Evolutionary conservation across 805 yeast genomes (phyloP), one percentile per base, ranked within the genome.

Genomic region (Clavispora phyllophila): DNA sequence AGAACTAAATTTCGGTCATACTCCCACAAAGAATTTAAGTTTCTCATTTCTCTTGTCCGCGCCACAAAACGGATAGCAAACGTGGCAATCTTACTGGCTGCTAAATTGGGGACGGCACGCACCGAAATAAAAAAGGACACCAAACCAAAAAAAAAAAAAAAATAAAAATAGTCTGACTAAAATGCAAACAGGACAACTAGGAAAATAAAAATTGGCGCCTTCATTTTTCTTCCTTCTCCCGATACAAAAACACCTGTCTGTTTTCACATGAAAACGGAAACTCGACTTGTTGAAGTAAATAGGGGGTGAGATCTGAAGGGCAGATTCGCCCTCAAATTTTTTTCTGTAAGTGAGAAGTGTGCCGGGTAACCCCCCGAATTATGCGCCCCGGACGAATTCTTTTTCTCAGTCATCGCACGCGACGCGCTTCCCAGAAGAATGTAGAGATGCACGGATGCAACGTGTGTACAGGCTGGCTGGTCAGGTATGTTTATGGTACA

Each of bases 51-150:
- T 5, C 33, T 4, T 4, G 13, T 29, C 20, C 33, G 20, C 33
- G 20, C 20, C 33, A 9, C 20, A 9, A 9, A 7, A 17, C 15
- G 20, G 12, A 29, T 7, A 29, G 19, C 20, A 17, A 29, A 29
- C 33, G 33, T 29, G 33, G 33, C 33, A 29, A 29, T 29, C 20
- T 29, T 9, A 29, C 33, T 29, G 33, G 33, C 33, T 29, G 33
- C 33, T 17, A 29, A 29, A n/a, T 29, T 29, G 33, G 33, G 33
- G 33, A n/a, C 20, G 33, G 33, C 33, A 29, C 33, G 33, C 13
- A 29, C 33, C 15, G 20, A 10, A 13, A 15, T 9, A 8, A 17
- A 29, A 15, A 29, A 15, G 19, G 33, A 17, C 12, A 6, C 12
- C 33, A 29, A 9, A 17, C 9, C 19, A 15, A 15, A 29, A 29